Percentiles rank a stretch among this genome's conserved stretches.
phyloP scores from a whole-genome alignment of 2,329 filamentous ascomycete species.

The Keithomyces neogunnii region DNA sequence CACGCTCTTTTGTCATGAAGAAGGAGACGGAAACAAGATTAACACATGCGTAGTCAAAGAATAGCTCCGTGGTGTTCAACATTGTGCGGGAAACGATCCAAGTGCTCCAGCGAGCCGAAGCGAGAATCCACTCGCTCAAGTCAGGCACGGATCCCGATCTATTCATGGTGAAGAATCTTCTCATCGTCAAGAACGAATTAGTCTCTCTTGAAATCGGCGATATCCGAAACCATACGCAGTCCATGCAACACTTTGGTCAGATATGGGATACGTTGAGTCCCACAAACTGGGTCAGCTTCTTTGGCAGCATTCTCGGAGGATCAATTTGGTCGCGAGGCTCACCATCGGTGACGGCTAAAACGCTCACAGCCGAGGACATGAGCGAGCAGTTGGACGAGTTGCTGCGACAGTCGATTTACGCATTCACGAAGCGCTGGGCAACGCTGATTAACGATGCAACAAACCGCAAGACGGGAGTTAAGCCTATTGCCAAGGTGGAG shows the following conservation, averaged over 20 bases:
- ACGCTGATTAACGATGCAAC: constrained; percentile 40
- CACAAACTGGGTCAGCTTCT: constrained; percentile 49
- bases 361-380: constrained; percentile 45
- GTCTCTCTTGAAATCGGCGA: constrained; percentile 89
- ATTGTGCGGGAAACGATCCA: constrained; percentile 87
- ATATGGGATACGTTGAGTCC: constrained; percentile 57
- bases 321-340: constrained; percentile 37
- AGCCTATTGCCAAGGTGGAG: constrained; percentile 43
- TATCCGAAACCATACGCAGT: constrained; percentile 39
- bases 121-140: constrained; percentile 56
- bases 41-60: constrained; percentile 25
- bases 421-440: constrained; percentile 54
- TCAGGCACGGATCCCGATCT: constrained; percentile 66
- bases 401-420: constrained; percentile 52
- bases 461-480: constrained; percentile 37
- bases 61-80: constrained; percentile 48
- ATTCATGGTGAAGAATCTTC: constrained; percentile 89
- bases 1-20: not conserved
- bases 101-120: constrained; percentile 70
- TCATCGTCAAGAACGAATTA: constrained; percentile 92
- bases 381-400: constrained; percentile 57
- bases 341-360: constrained; percentile 28
- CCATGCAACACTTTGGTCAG: constrained; percentile 53
- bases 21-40: constrained; percentile 4
- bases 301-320: constrained; percentile 48